Evolutionary conservation across 495 filamentous ascomycete species (phyloP).

Genomic region (Hypomontagnella submonticulosa): DNA sequence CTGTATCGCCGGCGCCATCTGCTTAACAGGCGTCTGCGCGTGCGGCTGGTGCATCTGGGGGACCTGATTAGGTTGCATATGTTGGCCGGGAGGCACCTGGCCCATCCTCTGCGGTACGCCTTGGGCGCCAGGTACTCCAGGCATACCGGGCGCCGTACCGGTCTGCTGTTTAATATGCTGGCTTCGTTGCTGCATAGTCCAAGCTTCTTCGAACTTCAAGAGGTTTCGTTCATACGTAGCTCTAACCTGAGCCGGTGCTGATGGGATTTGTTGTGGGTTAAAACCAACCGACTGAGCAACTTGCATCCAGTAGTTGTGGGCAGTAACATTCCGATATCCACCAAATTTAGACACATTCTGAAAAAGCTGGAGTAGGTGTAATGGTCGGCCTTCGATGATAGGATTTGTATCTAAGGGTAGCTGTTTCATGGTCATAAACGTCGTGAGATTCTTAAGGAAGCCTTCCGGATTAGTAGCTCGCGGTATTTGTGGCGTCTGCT

Average conservation of each 20-base stretch:
- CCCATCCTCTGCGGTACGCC: conserved; percentile 52
- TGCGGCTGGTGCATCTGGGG: conserved; percentile 61
- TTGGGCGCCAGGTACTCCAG: conserved; percentile 50
- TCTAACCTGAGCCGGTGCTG: conserved; percentile 74
- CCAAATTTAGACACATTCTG: conserved; percentile 74
- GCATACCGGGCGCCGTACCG: conserved; percentile 52
- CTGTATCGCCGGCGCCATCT: conserved; percentile 55
- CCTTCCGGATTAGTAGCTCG: conserved; percentile 63
- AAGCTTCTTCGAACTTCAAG: conserved; percentile 77
- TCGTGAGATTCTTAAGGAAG: conserved; percentile 78
- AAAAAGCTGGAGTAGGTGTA: conserved; percentile 81
- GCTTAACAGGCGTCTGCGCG: conserved; percentile 63
- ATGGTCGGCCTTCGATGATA: conserved; percentile 71
- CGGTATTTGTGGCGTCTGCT: conserved; percentile 48
- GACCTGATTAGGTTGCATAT: conserved; percentile 58
- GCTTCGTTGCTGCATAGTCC: conserved; percentile 67
- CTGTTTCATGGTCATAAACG: conserved; percentile 76
- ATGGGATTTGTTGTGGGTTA: conserved; percentile 70
- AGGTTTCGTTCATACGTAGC: conserved; percentile 79
- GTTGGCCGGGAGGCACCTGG: conserved; percentile 60
- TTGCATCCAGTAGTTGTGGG: conserved; percentile 74
- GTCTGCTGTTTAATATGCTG: conserved; percentile 67
- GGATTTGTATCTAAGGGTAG: conserved; percentile 77
- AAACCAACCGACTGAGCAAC: conserved; percentile 76
- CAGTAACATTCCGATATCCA: conserved; percentile 79